Base-by-base conservation (phyloP, 306 rosid genomes). In the Senna tora region DNA sequence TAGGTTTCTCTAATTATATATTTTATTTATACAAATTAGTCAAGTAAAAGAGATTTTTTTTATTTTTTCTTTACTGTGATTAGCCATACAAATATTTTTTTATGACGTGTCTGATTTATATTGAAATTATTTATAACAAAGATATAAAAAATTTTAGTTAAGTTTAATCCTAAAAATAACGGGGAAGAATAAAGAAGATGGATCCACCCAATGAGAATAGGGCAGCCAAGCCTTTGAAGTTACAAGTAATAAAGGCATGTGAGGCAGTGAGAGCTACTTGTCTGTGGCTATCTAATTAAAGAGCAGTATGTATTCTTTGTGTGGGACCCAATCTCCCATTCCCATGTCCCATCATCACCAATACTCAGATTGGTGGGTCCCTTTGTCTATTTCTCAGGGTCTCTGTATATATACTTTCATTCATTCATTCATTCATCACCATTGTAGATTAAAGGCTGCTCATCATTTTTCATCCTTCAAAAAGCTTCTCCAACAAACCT, bases 171-270 rank as follows among this genome's bases (percentile, higher is more conserved):
- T n/a, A n/a, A n/a, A n/a, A n/a, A n/a, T n/a, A n/a, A n/a, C n/a
- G n/a, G n/a, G n/a, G n/a, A n/a, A n/a, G n/a, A n/a, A n/a, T n/a
- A 25, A 72, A 69, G 77, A 75, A 86, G 82, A 83, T 84, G 88
- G 87, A 81, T 86, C 89, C 91, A 81, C 84, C 86, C 86, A 67
- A 79, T 69, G 84, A 73, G 87, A 79, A 76, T 75, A 69, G 80
- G 84, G 84, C 61, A 80, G 17, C 47, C 58, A 25, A 36, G n/a
- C 21, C 46, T 71, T 82, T 47, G 54, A 81, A 82, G 82, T 80
- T 79, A 85, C 92, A 83, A 82, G 88, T 70, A 79, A 69, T 75
- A 73, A 85, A 72, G 74, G 77, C 89, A 85, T 80, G 89, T 84
- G 88, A 81, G 68, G 87, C 42, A 53, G 77, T 59, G 51, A 84